phyloP scores from a whole-genome alignment of 1,284 basidiomycete species.

The Schizophyllum amplum region DNA sequence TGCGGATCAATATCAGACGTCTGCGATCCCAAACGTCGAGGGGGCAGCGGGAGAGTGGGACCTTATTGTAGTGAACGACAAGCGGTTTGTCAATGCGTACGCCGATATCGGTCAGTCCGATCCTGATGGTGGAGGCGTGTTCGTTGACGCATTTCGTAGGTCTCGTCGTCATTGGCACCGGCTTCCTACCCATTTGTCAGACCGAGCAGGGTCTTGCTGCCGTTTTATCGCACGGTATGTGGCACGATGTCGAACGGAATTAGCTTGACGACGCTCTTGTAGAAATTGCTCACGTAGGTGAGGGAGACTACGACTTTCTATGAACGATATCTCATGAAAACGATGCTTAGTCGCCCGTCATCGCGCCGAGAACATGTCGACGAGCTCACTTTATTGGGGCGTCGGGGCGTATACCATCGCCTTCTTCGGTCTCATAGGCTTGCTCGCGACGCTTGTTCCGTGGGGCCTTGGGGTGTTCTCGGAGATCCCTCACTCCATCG shows the following conservation, averaged over 20 bases:
- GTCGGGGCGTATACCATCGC: slow-evolving; percentile 24
- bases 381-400: slow-evolving; percentile 44
- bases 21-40: background rate
- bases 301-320: slow-evolving; percentile 31
- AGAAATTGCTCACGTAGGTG: slow-evolving; percentile 92
- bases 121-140: too few species aligned
- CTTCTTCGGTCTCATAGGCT: slow-evolving; percentile 45
- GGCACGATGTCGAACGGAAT: background rate
- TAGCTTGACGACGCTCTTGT: background rate
- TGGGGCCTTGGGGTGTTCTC: slow-evolving; percentile 44
- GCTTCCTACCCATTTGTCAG: slow-evolving; percentile 74
- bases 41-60: slow-evolving; percentile 45
- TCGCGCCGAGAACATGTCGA: slow-evolving; percentile 60
- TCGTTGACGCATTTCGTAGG: slow-evolving; percentile 31
- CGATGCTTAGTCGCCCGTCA: slow-evolving; percentile 45
- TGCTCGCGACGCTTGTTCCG: slow-evolving; percentile 42
- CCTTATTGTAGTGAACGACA: slow-evolving; percentile 77
- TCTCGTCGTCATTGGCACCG: slow-evolving; percentile 80
- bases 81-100: slow-evolving; percentile 71
- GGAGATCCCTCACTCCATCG: slow-evolving; percentile 79
- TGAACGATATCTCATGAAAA: slow-evolving; percentile 3
- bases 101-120: slow-evolving; percentile 30
- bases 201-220: slow-evolving; percentile 83
- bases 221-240: slow-evolving; percentile 78
- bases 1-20: background rate